These are phyloP conservation scores for Paracamarosporium sp. DNA, from an alignment of 2,329 filamentous ascomycete species.

Conservation along the genomic window DNA sequence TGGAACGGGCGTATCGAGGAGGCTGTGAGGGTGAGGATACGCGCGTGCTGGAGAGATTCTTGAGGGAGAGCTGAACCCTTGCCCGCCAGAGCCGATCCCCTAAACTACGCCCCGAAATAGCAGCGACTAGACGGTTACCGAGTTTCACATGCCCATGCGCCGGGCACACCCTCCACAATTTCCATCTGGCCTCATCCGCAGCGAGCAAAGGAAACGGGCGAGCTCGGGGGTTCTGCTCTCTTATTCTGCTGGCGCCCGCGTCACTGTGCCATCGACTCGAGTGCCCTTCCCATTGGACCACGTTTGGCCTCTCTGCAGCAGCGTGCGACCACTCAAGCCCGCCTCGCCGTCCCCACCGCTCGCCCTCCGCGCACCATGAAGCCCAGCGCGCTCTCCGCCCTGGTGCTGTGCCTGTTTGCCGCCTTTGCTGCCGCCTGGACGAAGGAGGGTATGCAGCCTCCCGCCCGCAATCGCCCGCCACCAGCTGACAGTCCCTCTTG, in stretches of 20 bases:
- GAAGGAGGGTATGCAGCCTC: constrained; percentile 73
- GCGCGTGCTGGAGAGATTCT: constrained; percentile 11
- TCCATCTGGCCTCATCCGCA: constrained; percentile 7
- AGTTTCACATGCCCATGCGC: constrained; percentile 5
- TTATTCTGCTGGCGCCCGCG: constrained; percentile 2
- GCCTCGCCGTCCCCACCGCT: constrained; percentile 16
- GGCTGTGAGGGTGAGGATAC: constrained; percentile 16
- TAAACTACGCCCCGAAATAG: constrained; percentile 6
- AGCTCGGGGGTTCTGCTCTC: constrained; percentile 1
- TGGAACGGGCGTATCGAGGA: constrained; percentile 16
- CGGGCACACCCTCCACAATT: background rate
- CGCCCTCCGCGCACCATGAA: constrained; percentile 65
- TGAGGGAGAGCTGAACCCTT: constrained; percentile 3
- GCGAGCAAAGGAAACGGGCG: background rate
- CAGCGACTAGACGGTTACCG: constrained; percentile 3
- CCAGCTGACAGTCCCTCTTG: constrained; percentile 25
- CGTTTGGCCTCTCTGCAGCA: constrained; percentile 34
- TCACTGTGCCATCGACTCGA: background rate
- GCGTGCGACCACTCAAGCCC: constrained; percentile 21
- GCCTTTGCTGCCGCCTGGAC: constrained; percentile 80
- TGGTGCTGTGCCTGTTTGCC: constrained; percentile 73
- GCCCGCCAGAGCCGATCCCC: constrained; percentile 6
- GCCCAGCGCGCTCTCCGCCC: constrained; percentile 65
- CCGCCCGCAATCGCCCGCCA: constrained; percentile 20
- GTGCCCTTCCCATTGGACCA: constrained; percentile 30